Percentiles rank a stretch among this genome's conserved stretches.
Conservation (phyloP, 176 grass and related monocot species). For the Carex parvula region DNA sequence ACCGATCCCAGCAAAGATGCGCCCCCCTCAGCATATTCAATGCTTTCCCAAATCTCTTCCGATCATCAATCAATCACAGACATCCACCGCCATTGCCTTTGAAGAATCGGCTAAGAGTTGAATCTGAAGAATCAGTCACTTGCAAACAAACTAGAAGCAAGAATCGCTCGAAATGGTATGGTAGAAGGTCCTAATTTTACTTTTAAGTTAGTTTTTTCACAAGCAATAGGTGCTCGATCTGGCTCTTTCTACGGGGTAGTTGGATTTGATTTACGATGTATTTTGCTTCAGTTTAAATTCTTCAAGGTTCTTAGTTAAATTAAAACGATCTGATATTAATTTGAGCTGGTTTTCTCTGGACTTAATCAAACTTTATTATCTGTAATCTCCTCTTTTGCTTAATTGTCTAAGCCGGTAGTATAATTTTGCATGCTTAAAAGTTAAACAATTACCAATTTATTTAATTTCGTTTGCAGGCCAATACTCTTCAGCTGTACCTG, state of each 20-base stretch:
- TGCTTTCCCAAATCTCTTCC: neutral
- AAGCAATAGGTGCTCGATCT: no score
- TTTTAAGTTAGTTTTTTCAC: no score
- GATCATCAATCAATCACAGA: neutral
- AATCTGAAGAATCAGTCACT: neutral
- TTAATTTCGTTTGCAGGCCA: conserved; percentile 43
- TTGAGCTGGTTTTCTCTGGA: neutral
- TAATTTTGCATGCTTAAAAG: neutral
- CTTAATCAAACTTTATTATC: no score
- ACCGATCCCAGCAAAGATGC: no score
- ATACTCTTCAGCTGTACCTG: conserved; percentile 70
- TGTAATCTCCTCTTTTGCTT: neutral
- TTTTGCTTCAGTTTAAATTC: neutral
- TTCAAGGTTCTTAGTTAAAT: neutral
- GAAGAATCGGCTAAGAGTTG: neutral
- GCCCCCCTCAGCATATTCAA: neutral
- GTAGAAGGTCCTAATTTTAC: no score
- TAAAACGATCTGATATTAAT: neutral
- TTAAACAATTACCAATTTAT: neutral
- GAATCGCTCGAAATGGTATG: neutral
- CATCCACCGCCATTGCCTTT: neutral
- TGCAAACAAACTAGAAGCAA: neutral
- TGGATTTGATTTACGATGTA: no score
- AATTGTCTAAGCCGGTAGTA: neutral
- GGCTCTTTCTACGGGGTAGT: no score